Evolutionary conservation across 2,329 filamentous ascomycete species (phyloP).

Genomic region (Exophiala spinifera): DNA sequence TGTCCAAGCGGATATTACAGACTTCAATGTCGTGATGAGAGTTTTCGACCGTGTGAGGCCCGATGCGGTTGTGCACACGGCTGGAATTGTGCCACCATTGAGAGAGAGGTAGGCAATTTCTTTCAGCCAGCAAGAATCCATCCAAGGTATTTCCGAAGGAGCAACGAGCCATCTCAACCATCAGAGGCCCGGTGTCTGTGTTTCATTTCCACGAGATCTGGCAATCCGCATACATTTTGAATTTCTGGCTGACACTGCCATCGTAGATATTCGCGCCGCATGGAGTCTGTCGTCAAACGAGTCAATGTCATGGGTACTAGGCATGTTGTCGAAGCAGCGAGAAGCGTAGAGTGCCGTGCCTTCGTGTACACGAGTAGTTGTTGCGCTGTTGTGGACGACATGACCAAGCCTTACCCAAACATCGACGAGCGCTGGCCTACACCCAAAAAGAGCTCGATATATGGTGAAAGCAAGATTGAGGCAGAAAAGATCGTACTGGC

Average conservation of each 20-base stretch:
- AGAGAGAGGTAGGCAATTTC: slow-evolving; percentile 32
- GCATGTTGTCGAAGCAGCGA: slow-evolving; percentile 50
- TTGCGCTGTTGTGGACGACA: slow-evolving; percentile 54
- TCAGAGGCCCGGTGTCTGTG: background rate
- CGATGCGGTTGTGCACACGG: slow-evolving; percentile 54
- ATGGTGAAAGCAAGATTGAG: slow-evolving; percentile 44
- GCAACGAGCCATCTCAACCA: no score
- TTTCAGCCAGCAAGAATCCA: background rate
- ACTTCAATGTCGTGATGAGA: slow-evolving; percentile 29
- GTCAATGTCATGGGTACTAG: slow-evolving; percentile 56
- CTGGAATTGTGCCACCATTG: slow-evolving; percentile 44
- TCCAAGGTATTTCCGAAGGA: no score
- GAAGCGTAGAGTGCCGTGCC: slow-evolving; percentile 43
- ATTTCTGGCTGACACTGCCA: background rate
- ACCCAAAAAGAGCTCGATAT: slow-evolving; percentile 39
- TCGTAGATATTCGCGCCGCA: slow-evolving; percentile 33
- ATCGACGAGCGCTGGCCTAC: slow-evolving; percentile 42
- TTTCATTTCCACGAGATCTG: slow-evolving; percentile 24
- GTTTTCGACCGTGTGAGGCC: slow-evolving; percentile 43
- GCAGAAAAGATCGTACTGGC: slow-evolving; percentile 43
- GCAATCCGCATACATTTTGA: background rate
- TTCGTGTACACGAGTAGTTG: slow-evolving; percentile 58
- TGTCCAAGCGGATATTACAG: slow-evolving; percentile 34
- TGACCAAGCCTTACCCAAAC: slow-evolving; percentile 36
- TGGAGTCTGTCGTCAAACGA: slow-evolving; percentile 43